Evolutionary conservation across 2,329 filamentous ascomycete species (phyloP), one percentile per base, ranked within the genome.

Genomic region (Aspergillus sp.): DNA sequence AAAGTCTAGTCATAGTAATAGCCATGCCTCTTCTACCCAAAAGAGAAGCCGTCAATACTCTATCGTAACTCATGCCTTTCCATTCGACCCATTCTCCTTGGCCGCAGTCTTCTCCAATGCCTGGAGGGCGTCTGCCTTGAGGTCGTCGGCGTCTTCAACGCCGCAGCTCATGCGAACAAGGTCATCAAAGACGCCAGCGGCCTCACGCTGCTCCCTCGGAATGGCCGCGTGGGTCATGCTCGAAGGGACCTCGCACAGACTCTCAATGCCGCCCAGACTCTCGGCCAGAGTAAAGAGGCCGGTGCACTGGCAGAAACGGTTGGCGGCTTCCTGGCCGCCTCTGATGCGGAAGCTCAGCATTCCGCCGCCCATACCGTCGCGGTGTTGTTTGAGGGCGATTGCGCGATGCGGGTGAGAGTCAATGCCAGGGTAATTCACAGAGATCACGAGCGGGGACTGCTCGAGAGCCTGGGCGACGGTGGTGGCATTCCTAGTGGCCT

Each of bases 191-290:
- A 98, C 86, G 40, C 91, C 91, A 1, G 91, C 86, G 3, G 80
- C 82, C 71, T 98, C 91, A 36, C 91, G 74, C 68, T 93, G 78
- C 40, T 86, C 86, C 57, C 74, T 77, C 30, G 91, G 91, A 45
- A 98, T 98, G 37, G 89, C 91, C 15, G 86, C 84, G 61, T 98
- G 91, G 12, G 91, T 98, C 91, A 98, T 98, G 63, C 79, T 84
- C 50, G 83, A 84, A 14, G 91, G 91, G 2, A 98, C 76, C 66
- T 98, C 91, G 48, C 88, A 80, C 41, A 98, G 70, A 52, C 76
- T 83, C 74, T 98, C 91, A 29, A 98, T 82, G 34, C 89, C 91
- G 39, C 91, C 91, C 15, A 98, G 67, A 37, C 78, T 85, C 71
- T 98, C 91, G 17, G 91, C 91, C 5, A 98, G 72, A 1, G 86